Conservation (phyloP, 2,329 filamentous ascomycete species). For the Aspergillus versicolor region DNA sequence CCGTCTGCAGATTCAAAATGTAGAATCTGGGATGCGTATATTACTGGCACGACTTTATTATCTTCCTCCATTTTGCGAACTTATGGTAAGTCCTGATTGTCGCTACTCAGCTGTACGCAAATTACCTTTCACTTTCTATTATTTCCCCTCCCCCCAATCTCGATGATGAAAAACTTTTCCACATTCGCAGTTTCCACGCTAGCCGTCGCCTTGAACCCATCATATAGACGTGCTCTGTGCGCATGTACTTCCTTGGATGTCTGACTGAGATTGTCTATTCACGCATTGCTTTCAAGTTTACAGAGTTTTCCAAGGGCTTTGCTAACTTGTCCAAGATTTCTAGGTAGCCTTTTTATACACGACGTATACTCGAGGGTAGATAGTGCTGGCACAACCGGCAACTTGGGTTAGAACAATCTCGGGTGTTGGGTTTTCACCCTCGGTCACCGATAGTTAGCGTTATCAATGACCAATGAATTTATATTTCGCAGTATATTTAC, state of each 20-base stretch:
- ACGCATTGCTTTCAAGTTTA: slow-evolving; percentile 4
- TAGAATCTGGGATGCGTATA: background rate
- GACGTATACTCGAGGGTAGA: background rate
- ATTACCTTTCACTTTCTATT: background rate
- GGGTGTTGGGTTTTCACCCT: background rate
- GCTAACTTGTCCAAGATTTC: slow-evolving; percentile 4
- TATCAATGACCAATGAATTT: background rate
- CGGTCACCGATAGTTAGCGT: background rate
- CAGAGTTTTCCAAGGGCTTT: background rate
- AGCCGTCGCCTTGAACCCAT: slow-evolving; percentile 37
- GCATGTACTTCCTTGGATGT: slow-evolving; percentile 42
- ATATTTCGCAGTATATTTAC: background rate
- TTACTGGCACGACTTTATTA: no score
- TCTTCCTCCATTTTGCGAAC: background rate
- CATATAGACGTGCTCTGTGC: slow-evolving; percentile 34
- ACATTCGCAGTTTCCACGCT: slow-evolving; percentile 46
- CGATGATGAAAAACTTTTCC: slow-evolving; percentile 44
- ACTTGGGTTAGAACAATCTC: background rate
- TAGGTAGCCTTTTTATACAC: background rate
- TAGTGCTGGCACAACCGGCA: background rate
- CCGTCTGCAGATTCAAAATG: background rate
- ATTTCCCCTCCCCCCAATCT: slow-evolving; percentile 2
- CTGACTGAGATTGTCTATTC: slow-evolving; percentile 23
- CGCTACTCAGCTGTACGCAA: background rate
- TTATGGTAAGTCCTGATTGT: background rate